Evolutionary conservation across 495 filamentous ascomycete species (phyloP), one percentile per base, ranked within the genome.

Genomic region (Clohesyomyces aquaticus): DNA sequence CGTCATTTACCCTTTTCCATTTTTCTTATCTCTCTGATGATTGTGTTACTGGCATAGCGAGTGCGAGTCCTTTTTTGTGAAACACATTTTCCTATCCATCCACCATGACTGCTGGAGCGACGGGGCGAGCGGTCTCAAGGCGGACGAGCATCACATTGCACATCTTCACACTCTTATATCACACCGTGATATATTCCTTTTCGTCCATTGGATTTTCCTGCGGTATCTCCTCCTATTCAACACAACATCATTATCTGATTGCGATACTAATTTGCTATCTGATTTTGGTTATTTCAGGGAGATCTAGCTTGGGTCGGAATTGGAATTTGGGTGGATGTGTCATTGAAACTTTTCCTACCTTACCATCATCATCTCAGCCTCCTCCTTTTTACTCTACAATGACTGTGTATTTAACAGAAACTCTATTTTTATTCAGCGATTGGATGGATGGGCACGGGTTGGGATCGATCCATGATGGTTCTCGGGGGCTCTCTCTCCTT

Each of bases 11-110:
- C 21, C 52, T 27, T 25, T 27, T 52, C 29, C 22, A 35, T 52
- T 51, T 25, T 38, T 32, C 19, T 50, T 41, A 18, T 1, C 12
- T 56, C 55, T 35, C 50, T 65, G 26, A 65, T 49, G 62, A 65
- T 65, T 65, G 62, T 65, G 62, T 59, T 54, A 59, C 35, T 57
- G 62, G 55, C 55, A 59, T 65, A 65, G 62, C 62, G 62, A 65
- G 55, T 55, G 26, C 8, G 32, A 38, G 32, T 47, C 21, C 35
- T 55, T 42, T 55, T 55, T 38, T 6, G 6, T 6, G 14, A 38
- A 6, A 14, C 6, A 38, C 32, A 38, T 38, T n/a, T n/a, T n/a
- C n/a, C n/a, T n/a, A n/a, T n/a, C n/a, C n/a, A n/a, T n/a, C n/a
- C n/a, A n/a, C n/a, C n/a, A n/a, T n/a, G n/a, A n/a, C n/a, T n/a